Base-by-base conservation (phyloP, 2,329 filamentous ascomycete species). In the Pseudogymnoascus sp. region DNA sequence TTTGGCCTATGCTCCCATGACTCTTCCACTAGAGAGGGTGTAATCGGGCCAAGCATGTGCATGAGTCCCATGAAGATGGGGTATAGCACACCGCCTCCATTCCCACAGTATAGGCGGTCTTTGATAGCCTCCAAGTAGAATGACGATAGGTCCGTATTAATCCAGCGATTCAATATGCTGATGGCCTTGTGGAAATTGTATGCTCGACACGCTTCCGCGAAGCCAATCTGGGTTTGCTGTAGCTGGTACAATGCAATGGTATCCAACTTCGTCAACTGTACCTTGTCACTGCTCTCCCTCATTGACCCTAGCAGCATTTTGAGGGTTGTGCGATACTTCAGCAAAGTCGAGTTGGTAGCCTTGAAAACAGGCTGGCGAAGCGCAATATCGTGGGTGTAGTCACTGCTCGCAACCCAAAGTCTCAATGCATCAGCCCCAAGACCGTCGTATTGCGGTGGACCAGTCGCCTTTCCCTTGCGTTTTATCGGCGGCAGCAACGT, bases 61-160 rank as follows among this genome's bases (percentile, higher is more conserved):
- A 92, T 76, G 15, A 97, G 77, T 36, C 90, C 85, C 5, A 83
- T 75, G 63, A 93, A 85, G 60, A 97, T 83, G 28, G 82, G 79
- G 66, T 83, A 81, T 57, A 89, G 75, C 4, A 82, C 78, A 53
- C 88, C 87, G 12, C 82, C 80, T 12, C 83, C 82, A 63, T 86
- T 83, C 30, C 89, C 90, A 50, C 92, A 94, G 76, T 99, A 99
- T 1, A 97, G 78, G 2, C 90, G 82, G 69, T 99, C 94, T 74
- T 99, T 99, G 68, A 92, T 80, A 0, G 89, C 86, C 74, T 99
- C 94, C 62, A 99, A 84, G 73, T 97, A 99, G 73, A 97, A 96
- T 0, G 93, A 88, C 0, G 91, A 97, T 22, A 99, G 80, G 66
- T 97, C 90, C 22, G 81, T 85, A 61, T 86, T 85, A 62, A 96